Evolutionary conservation across 441 rosid species (phyloP).

Genomic region (Mallotus japonicus): DNA sequence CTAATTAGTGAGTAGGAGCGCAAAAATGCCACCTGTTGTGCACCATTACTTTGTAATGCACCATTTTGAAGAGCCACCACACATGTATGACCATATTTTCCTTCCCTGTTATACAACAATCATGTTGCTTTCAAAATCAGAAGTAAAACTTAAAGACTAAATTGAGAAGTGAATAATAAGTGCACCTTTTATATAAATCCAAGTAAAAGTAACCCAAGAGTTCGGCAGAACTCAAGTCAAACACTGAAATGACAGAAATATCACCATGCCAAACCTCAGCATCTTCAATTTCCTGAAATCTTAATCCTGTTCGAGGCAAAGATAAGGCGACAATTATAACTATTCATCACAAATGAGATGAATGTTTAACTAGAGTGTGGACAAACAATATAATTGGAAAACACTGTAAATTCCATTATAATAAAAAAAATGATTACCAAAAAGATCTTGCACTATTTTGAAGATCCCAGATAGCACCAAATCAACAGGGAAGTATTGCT

Average conservation of each 20-base stretch:
- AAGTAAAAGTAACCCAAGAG: constrained; percentile 88
- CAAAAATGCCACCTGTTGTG: constrained; percentile 53
- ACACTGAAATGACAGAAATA: constrained; percentile 67
- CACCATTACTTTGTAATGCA: constrained; percentile 52
- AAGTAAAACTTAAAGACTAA: constrained; percentile 18
- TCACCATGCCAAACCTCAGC: constrained; percentile 81
- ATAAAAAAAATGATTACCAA: constrained; percentile 48
- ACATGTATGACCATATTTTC: constrained; percentile 75
- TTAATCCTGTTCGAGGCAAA: constrained; percentile 54
- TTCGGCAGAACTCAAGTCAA: constrained; percentile 76
- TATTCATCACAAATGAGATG: constrained; percentile 12
- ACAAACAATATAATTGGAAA: constrained; percentile 14
- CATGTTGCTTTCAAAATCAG: constrained; percentile 16
- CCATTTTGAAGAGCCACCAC: constrained; percentile 88
- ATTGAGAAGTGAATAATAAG: constrained; percentile 11
- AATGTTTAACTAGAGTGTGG: constrained; percentile 7
- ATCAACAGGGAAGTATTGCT: constrained; percentile 75
- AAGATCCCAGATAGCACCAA: constrained; percentile 87
- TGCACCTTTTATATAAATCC: constrained; percentile 75
- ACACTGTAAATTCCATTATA: constrained; percentile 12
- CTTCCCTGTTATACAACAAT: constrained; percentile 58
- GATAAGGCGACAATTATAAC: constrained; percentile 3
- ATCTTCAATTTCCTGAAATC: constrained; percentile 66
- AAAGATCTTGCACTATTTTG: constrained; percentile 85
- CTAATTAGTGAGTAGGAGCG: constrained; percentile 3